Conservation (phyloP, 148 eudicot species). For the Rhododendron griersonianum region DNA sequence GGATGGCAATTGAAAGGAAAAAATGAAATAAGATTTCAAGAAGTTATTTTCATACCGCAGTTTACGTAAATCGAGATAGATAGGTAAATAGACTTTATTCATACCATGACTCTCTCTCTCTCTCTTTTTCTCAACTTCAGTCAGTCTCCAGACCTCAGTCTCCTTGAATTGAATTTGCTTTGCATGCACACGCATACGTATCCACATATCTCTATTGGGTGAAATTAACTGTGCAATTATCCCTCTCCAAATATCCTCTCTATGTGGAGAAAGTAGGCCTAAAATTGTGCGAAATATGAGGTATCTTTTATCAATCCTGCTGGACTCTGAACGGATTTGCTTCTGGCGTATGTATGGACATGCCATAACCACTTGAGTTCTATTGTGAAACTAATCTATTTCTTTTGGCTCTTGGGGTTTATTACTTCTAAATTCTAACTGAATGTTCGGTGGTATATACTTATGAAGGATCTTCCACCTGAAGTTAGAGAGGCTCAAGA, state of each 20-base stretch:
- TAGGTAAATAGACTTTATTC: no score
- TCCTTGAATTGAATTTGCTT: background rate
- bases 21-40: background rate
- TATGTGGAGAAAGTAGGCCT: background rate
- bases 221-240: background rate
- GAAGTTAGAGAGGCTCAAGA: conserved; percentile 74
- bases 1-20: background rate
- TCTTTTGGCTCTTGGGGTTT: background rate
- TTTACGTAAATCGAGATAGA: no score
- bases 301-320: background rate
- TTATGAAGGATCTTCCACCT: conserved; percentile 67
- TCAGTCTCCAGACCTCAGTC: background rate
- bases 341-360: background rate
- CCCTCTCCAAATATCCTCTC: background rate
- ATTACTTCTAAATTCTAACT: background rate
- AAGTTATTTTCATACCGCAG: no score
- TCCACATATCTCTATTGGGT: background rate
- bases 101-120: background rate
- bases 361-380: background rate
- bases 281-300: background rate
- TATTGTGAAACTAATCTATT: background rate
- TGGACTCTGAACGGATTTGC: background rate
- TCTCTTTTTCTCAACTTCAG: background rate
- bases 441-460: background rate
- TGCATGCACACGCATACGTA: background rate